Conservation (phyloP, 345 rosid species). For the Cardamine occulta region DNA sequence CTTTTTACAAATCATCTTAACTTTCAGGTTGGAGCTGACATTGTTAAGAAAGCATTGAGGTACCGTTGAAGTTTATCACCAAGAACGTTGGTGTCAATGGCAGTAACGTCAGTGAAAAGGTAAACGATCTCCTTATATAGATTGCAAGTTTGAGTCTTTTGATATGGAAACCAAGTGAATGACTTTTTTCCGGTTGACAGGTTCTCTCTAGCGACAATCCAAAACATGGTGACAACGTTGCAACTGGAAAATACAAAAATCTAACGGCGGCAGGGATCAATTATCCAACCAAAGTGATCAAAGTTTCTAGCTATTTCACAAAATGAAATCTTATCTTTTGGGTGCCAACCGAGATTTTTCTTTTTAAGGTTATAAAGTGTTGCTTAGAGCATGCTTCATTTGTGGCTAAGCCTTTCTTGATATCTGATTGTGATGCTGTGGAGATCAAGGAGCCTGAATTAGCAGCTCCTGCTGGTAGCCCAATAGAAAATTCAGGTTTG, state of each 20-base stretch:
- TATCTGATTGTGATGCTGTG: slow-evolving; percentile 95
- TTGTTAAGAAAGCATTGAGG: slow-evolving; percentile 83
- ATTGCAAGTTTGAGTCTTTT: slow-evolving; percentile 16
- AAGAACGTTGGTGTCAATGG: slow-evolving; percentile 93
- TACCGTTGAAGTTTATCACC: slow-evolving; percentile 86
- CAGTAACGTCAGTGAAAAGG: slow-evolving; percentile 89
- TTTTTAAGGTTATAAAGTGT: slow-evolving; percentile 81
- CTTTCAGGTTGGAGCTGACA: slow-evolving; percentile 83
- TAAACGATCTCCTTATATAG: slow-evolving; percentile 10
- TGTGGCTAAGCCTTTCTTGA: slow-evolving; percentile 90
- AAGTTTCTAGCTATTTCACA: neutral
- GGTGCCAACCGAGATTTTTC: neutral
- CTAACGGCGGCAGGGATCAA: slow-evolving; percentile 90
- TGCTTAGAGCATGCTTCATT: slow-evolving; percentile 96
- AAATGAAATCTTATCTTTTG: neutral
- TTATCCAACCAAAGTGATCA: slow-evolving; percentile 80
- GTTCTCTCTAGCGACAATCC: slow-evolving; percentile 69
- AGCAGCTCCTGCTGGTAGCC: slow-evolving; percentile 67
- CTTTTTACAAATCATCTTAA: neutral
- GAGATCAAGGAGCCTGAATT: slow-evolving; percentile 88
- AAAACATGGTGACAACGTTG: slow-evolving; percentile 80
- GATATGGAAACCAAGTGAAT: slow-evolving; percentile 4
- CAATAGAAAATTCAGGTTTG: slow-evolving; percentile 67
- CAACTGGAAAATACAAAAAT: slow-evolving; percentile 86
- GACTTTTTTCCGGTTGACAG: slow-evolving; percentile 31